A percentile compares a stretch with the other conserved stretches of the same genome.
These are phyloP conservation scores for Metrosideros polymorpha DNA, from an alignment of 441 rosid genomes.

Conservation along the genomic window DNA sequence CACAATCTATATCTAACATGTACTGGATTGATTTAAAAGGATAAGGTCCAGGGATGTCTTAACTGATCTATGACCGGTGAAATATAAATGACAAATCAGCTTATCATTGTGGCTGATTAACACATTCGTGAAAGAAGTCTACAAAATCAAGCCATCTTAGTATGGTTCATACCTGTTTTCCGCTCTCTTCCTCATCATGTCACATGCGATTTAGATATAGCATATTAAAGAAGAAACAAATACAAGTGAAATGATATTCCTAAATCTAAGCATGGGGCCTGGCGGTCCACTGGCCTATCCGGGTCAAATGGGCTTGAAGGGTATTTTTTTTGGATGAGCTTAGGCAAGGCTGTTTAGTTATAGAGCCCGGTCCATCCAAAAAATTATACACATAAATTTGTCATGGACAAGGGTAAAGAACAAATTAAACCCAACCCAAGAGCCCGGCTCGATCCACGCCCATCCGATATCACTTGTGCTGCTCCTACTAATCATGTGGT, in stretches of 20 bases:
- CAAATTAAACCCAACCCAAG: not conserved
- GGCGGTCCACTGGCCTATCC: not conserved
- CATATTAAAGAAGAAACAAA: not conserved
- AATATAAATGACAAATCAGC: not conserved
- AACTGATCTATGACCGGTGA: not conserved
- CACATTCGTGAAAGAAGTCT: not conserved
- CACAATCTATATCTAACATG: not conserved
- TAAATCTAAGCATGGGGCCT: not conserved
- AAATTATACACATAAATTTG: fast-evolving
- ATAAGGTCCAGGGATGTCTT: fast-evolving
- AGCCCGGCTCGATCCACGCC: not conserved
- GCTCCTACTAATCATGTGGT: not conserved
- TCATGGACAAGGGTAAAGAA: not conserved
- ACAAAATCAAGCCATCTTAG: not conserved
- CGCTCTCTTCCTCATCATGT: not conserved
- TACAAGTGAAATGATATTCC: not conserved
- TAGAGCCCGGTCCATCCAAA: not conserved
- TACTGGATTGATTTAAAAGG: not conserved
- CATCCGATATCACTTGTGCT: not conserved
- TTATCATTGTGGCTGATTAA: not conserved
- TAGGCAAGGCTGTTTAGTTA: not conserved
- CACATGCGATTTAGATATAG: not conserved
- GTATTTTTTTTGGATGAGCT: not conserved
- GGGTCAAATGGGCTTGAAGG: not conserved
- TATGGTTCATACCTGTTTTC: not conserved